Conservation (phyloP, 805 yeast genomes). For the Myxozyma neglecta region DNA sequence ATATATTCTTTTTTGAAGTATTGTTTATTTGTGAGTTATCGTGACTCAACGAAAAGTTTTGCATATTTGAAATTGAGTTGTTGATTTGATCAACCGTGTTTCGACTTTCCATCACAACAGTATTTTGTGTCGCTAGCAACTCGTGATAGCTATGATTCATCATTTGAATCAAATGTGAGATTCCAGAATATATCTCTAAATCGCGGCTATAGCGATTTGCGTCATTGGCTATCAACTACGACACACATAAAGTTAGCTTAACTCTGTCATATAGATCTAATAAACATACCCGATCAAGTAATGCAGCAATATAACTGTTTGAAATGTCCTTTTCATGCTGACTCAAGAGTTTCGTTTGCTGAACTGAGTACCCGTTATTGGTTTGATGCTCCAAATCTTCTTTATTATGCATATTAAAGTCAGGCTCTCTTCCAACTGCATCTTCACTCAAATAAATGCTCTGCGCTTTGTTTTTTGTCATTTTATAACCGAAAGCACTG, state of each 20-base stretch:
- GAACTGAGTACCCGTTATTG: neutral
- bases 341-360: neutral
- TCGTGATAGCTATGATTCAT: neutral
- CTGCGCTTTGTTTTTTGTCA: no score
- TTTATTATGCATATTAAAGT: no score
- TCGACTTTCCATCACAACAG: neutral
- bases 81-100: neutral
- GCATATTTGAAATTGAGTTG: neutral
- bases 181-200: constrained; percentile 17
- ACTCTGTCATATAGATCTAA: no score
- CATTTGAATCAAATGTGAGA: constrained; percentile 11
- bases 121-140: neutral
- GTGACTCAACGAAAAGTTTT: neutral
- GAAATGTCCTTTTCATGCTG: neutral
- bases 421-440: no score
- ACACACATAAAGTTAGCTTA: neutral
- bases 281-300: neutral
- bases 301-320: neutral
- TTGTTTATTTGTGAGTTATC: neutral
- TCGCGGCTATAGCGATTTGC: constrained; percentile 6
- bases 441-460: no score
- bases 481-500: no score
- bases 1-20: constrained; percentile 8
- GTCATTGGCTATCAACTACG: constrained; percentile 14
- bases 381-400: no score